phyloP scores from a whole-genome alignment of 495 filamentous ascomycete species.

The Cercophora newfieldiana region DNA sequence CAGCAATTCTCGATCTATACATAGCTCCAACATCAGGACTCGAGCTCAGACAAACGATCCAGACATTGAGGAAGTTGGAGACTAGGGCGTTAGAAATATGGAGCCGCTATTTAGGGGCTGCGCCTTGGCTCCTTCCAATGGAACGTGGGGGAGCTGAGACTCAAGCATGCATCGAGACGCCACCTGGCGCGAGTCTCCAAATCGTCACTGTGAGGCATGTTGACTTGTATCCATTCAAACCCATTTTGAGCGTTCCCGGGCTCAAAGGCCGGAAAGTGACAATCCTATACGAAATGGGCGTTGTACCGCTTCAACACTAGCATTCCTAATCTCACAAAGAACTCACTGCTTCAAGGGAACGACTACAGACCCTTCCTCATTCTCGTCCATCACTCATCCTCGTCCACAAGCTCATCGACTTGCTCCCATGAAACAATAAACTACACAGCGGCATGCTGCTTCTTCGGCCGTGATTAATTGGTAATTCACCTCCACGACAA shows the following conservation, averaged over 20 bases:
- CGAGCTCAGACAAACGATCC: no score
- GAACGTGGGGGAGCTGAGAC: background rate
- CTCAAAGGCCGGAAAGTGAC: background rate
- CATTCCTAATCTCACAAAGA: background rate
- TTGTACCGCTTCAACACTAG: background rate
- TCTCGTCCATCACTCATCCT: background rate
- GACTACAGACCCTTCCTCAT: background rate
- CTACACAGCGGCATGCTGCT: background rate
- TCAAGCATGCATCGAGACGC: conserved; percentile 3
- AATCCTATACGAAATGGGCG: background rate
- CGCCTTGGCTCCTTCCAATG: background rate
- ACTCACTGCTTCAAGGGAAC: background rate
- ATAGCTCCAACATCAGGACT: no score
- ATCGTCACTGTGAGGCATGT: background rate
- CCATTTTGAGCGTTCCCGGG: background rate
- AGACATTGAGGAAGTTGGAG: no score
- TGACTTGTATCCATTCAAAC: background rate
- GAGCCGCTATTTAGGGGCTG: background rate
- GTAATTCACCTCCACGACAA: background rate
- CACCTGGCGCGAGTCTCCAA: conserved; percentile 10
- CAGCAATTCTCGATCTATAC: no score
- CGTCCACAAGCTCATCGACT: background rate
- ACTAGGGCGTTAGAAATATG: background rate
- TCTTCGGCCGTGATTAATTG: background rate
- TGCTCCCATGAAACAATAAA: background rate